Percentiles rank a stretch among this genome's conserved stretches.
Conservation (phyloP, 192 early-diverging fungal species). For the Rhizophagus clarus region DNA sequence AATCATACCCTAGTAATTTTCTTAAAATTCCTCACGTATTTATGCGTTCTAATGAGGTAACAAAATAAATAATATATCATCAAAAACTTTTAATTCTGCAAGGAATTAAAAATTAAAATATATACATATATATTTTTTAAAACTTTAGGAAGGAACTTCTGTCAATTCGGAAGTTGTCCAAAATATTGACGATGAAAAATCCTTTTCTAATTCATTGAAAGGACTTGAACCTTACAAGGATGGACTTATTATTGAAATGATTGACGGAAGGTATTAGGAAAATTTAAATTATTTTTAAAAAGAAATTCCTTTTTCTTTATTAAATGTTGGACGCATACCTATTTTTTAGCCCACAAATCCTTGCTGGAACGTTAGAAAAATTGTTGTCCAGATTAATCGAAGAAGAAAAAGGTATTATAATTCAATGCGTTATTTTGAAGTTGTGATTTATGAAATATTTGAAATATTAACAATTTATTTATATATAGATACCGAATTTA, state of each 20-base stretch:
- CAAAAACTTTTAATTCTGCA: neutral
- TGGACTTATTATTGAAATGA: neutral
- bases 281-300: neutral
- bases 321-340: neutral
- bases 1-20: neutral
- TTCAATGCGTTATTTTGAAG: neutral
- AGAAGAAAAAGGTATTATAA: constrained; percentile 56
- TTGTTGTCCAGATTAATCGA: constrained; percentile 63
- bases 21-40: constrained; percentile 12
- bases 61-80: neutral
- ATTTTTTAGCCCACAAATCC: constrained; percentile 43
- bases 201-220: neutral
- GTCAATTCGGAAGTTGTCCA: neutral
- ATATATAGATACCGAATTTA: constrained; percentile 63
- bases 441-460: too few species aligned
- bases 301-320: neutral
- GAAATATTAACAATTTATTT: neutral
- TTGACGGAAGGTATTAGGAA: constrained; percentile 13
- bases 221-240: neutral
- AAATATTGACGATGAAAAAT: neutral
- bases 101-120: neutral
- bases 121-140: neutral
- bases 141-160: neutral
- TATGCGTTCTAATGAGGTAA: constrained; percentile 11
- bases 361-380: constrained; percentile 66